Evolutionary conservation across 2,329 filamentous ascomycete genomes (phyloP).

Genomic region (Sclerotinia glacialis): DNA sequence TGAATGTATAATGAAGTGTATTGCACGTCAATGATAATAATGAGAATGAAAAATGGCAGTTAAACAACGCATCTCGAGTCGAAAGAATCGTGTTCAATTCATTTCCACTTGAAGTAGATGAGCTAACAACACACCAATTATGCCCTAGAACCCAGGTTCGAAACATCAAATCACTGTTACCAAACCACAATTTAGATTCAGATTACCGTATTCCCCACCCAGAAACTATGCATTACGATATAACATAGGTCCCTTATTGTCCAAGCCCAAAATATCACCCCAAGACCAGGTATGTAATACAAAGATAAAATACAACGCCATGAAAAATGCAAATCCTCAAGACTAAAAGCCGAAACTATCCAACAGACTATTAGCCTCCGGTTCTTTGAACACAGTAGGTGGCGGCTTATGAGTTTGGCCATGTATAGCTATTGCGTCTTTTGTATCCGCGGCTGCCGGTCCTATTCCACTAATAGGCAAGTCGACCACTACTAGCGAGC

Average conservation of each 20-base stretch:
- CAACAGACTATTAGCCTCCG: conserved; percentile 81
- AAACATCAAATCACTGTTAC: neutral
- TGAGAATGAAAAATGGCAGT: no score
- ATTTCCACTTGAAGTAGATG: conserved; percentile 1
- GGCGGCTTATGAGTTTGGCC: conserved; percentile 49
- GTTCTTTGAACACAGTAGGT: conserved; percentile 83
- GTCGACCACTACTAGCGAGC: conserved; percentile 79
- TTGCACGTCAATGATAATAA: no score
- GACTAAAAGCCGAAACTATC: conserved; percentile 87
- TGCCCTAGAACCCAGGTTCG: neutral
- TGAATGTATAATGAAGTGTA: no score
- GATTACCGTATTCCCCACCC: neutral
- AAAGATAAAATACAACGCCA: conserved; percentile 1
- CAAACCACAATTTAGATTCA: neutral
- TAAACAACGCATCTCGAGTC: no score
- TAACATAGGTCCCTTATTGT: neutral
- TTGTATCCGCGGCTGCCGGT: conserved; percentile 40
- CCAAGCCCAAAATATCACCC: neutral
- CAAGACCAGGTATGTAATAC: conserved; percentile 3
- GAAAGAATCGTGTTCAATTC: no score
- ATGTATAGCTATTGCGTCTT: conserved; percentile 29
- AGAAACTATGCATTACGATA: conserved; percentile 12
- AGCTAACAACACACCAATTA: no score
- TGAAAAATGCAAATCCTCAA: neutral
- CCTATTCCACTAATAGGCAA: conserved; percentile 48